These are phyloP conservation scores for Tulasnella sp. DNA, from an alignment of 768 basidiomycete species.

Conservation along the genomic window DNA sequence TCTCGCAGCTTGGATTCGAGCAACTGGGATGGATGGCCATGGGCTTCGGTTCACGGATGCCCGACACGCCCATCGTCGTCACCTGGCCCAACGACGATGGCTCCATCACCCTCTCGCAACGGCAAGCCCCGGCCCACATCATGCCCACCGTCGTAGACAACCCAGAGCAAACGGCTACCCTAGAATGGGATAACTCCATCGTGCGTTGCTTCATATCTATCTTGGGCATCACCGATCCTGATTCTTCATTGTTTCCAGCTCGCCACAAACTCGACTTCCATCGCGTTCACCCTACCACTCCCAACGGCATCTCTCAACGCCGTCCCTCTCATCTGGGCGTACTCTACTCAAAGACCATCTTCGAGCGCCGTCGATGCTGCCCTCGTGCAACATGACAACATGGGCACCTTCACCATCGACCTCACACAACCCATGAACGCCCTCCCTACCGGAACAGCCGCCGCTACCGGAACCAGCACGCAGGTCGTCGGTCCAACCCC, in stretches of 20 bases:
- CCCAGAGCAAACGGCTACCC: conserved; percentile 58
- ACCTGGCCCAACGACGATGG: conserved; percentile 71
- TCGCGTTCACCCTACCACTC: conserved; percentile 36
- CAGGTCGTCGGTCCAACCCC: background rate
- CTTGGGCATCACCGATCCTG: conserved; percentile 46
- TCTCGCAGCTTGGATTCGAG: background rate
- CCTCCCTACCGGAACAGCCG: conserved; percentile 19
- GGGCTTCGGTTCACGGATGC: conserved; percentile 36
- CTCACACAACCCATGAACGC: conserved; percentile 50
- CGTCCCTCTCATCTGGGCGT: conserved; percentile 61
- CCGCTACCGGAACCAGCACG: conserved; percentile 27
- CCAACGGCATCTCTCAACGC: conserved; percentile 38
- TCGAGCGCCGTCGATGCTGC: conserved; percentile 52
- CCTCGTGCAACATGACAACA: conserved; percentile 54
- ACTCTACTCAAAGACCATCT: conserved; percentile 54
- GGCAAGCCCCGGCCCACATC: conserved; percentile 54
- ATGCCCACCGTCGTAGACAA: conserved; percentile 60
- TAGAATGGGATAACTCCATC: conserved; percentile 46
- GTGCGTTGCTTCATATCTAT: conserved; percentile 43
- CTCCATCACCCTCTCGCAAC: conserved; percentile 66
- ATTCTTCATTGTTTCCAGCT: background rate
- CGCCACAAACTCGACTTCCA: conserved; percentile 5
- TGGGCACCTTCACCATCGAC: conserved; percentile 52
- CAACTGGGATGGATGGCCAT: conserved; percentile 37
- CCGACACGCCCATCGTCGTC: conserved; percentile 60